Evolutionary conservation across 768 basidiomycete species (phyloP), one percentile per base, ranked within the genome.

Genomic region (Mycena kentingensis): DNA sequence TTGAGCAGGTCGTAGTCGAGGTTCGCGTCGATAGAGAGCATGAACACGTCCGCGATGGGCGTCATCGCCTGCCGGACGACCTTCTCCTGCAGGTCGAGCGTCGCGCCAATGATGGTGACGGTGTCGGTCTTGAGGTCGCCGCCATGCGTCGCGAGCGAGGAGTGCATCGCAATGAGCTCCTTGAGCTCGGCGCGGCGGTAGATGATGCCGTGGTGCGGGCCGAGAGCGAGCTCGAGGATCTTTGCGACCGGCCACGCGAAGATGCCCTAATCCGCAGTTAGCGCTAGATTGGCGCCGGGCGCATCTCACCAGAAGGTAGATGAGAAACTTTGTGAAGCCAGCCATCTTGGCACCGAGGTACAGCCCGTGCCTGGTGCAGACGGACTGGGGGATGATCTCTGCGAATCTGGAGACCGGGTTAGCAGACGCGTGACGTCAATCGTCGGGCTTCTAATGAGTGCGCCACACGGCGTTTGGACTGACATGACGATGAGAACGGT

Each of bases 311-410:
- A 93, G 61, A 18, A 76, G 69, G 71, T 82, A 88, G 3, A 94
- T 87, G 29, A 95, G 70, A 28, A 79, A 58, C 31, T 76, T 80
- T 1, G 88, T 87, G 35, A 87, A 78, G 1, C 77, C 75, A 0
- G 87, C 92, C 87, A 91, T 89, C 63, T 90, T 89, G 8, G 92
- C 90, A 29, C 93, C 92, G 39, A 96, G 80, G 60, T 87, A 90
- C 4, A 95, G 79, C 19, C 93, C 93, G 73, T 93, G 87, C 31
- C 93, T 87, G 19, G 90, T 90, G 68, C 90, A 96, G n/a, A 95
- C 74, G 1, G 90, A 90, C 64, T 96, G 93, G 0, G 93, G 93
- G 55, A 95, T 94, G 57, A 95, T 91, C 72, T 95, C 92, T 22
- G 92, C 75, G 66, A 94, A 95, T 52, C 91, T 94, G 61, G n/a